A percentile compares a stretch with the other conserved stretches of the same genome.
phyloP scores from a whole-genome alignment of 2,329 filamentous ascomycete species.

The Dothistroma pini region DNA sequence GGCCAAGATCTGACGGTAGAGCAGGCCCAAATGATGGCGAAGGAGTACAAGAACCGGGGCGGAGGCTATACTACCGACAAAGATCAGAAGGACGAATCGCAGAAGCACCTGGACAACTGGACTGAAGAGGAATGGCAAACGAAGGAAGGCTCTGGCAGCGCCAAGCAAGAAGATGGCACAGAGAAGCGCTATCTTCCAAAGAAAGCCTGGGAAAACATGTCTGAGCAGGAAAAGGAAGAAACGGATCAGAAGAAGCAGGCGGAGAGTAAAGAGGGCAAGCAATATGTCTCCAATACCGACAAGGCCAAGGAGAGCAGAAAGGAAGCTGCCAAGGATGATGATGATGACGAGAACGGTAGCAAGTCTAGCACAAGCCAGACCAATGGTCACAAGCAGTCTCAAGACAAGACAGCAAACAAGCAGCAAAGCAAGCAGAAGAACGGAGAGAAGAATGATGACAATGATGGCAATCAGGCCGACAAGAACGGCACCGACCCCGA shows the following conservation, averaged over 20 bases:
- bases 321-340: slow-evolving; percentile 36
- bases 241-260: slow-evolving; percentile 40
- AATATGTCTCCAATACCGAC: slow-evolving; percentile 43
- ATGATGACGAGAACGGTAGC: slow-evolving; percentile 16
- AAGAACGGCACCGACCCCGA: slow-evolving; percentile 1
- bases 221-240: slow-evolving; percentile 43
- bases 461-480: slow-evolving; percentile 15
- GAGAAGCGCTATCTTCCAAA: slow-evolving; percentile 47
- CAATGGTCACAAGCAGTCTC: background rate
- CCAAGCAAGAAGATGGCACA: slow-evolving; percentile 44
- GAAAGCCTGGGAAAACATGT: slow-evolving; percentile 49
- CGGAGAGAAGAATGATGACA: slow-evolving; percentile 31
- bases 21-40: slow-evolving; percentile 46
- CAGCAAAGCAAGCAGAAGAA: slow-evolving; percentile 15
- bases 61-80: slow-evolving; percentile 47
- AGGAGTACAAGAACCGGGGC: slow-evolving; percentile 47
- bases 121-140: slow-evolving; percentile 50
- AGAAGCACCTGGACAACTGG: slow-evolving; percentile 47
- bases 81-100: slow-evolving; percentile 41
- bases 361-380: background rate
- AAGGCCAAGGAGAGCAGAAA: slow-evolving; percentile 41
- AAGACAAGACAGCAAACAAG: slow-evolving; percentile 22
- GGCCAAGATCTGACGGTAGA: background rate
- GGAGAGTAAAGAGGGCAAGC: slow-evolving; percentile 41
- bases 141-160: slow-evolving; percentile 45